Conservation (phyloP, 2,329 filamentous ascomycete species). For the Pseudogymnoascus sp. region DNA sequence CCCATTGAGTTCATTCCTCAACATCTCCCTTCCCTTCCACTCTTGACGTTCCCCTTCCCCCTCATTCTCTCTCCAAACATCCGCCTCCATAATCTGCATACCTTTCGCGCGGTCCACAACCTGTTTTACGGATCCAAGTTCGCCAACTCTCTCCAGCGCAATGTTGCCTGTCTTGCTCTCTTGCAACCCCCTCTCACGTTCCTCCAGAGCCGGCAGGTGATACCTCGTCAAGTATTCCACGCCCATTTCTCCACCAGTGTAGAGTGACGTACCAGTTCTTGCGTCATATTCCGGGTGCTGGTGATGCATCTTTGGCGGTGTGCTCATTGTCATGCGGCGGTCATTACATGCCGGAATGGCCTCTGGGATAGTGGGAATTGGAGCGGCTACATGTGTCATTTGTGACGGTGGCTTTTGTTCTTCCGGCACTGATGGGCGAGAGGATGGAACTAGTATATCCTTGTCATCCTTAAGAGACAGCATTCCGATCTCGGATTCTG, state of each 20-base stretch:
- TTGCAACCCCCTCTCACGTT: neutral
- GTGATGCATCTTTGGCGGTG: neutral
- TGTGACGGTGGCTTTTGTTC: neutral
- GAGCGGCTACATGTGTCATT: neutral
- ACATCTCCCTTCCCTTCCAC: neutral
- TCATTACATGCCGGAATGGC: neutral
- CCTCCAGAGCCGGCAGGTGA: neutral
- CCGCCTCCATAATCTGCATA: neutral
- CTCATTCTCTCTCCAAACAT: neutral
- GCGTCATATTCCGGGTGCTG: neutral
- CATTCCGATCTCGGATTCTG: neutral
- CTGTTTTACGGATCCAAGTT: neutral
- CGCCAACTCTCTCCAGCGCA: neutral
- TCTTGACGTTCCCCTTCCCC: neutral
- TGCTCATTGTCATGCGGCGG: neutral
- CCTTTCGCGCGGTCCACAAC: neutral
- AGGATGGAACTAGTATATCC: neutral
- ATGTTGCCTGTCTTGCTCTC: neutral
- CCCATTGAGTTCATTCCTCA: constrained; percentile 1
- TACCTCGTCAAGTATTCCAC: neutral
- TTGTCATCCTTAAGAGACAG: neutral
- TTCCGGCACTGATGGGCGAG: neutral
- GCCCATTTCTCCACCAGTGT: neutral
- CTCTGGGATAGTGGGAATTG: neutral
- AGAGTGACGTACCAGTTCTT: neutral